These are phyloP conservation scores for Gossypium mustelinum DNA, from an alignment of 345 rosid species.

Conservation along the genomic window DNA sequence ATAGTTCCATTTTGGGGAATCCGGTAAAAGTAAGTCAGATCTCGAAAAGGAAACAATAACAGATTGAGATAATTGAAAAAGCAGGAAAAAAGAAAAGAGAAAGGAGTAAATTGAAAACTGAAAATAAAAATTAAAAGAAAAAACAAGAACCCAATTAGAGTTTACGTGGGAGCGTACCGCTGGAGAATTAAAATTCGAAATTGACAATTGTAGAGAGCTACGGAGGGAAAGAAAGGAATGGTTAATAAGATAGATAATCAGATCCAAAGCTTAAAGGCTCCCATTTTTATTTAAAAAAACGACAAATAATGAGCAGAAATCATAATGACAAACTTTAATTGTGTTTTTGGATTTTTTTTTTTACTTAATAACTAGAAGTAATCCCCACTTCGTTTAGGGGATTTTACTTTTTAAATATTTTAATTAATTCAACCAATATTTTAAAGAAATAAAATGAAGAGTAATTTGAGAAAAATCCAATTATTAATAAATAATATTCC, in stretches of 20 bases:
- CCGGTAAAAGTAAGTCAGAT: constrained; percentile 21
- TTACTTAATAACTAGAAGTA: too few relatives aligned
- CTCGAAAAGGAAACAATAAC: constrained; percentile 28
- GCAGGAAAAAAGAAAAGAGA: background rate
- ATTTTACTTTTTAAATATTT: too few relatives aligned
- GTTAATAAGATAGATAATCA: constrained; percentile 13
- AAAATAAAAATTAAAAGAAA: background rate
- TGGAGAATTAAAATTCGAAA: constrained; percentile 18
- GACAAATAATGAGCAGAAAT: background rate
- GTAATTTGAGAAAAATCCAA: too few relatives aligned
- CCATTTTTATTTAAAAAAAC: background rate
- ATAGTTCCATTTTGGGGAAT: constrained; percentile 14
- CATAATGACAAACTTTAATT: too few relatives aligned
- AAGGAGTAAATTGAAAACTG: background rate
- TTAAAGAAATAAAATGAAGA: too few relatives aligned
- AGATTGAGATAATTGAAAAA: constrained; percentile 24
- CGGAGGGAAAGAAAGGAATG: background rate
- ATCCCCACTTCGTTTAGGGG: too few relatives aligned
- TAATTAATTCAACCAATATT: too few relatives aligned
- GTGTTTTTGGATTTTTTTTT: too few relatives aligned
- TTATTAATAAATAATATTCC: too few relatives aligned
- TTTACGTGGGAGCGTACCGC: constrained; percentile 35
- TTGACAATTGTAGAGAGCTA: constrained; percentile 17
- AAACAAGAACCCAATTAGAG: constrained; percentile 26
- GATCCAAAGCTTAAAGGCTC: constrained; percentile 13